Evolutionary conservation across 2,329 filamentous ascomycete species (phyloP), one percentile per base, ranked within the genome.

Genomic region (Pseudogymnoascus sp.): DNA sequence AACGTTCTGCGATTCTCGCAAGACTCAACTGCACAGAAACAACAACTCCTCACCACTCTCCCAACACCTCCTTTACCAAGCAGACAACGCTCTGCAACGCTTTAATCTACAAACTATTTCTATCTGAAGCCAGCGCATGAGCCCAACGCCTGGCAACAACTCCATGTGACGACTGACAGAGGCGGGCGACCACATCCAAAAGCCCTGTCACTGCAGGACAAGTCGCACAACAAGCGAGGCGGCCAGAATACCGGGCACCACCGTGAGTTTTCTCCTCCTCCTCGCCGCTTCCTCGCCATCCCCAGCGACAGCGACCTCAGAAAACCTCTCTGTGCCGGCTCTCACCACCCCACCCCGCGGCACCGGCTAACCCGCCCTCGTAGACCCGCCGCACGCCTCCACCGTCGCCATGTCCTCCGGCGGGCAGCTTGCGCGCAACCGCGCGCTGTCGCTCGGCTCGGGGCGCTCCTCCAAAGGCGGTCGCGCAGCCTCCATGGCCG

Each of bases 361-460:
- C 62, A 65, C 67, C 66, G 67, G 67, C 70, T 72, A 63, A 72
- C 65, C 63, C 65, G 47, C 60, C 64, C 54, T 61, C 65, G 60
- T 63, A 61, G 62, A 64, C 16, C 25, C 16, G 25, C 39, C 54
- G 54, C 54, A 58, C 54, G 54, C 65, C 60, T 64, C 59, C 22
- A 74, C 72, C 70, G 69, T 73, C 75, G 74, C 72, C 74, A 88
- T 86, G 84, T 84, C 84, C 70, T 76, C 75, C 64, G 75, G 79
- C 59, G 77, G 75, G 66, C 77, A 79, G 64, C 73, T 79, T 68
- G 78, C 81, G 68, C 81, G 81, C 75, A 82, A 83, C 73, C 81
- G 81, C 72, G 81, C 83, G 67, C 74, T 79, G 64, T 83, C 83
- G 61, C 79, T 81, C 71, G 81, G 81, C 68, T 83, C 83, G 39